These are phyloP conservation scores for Leptographium wingfieldii DNA, from an alignment of 2,329 filamentous ascomycete genomes.

Conservation along the genomic window DNA sequence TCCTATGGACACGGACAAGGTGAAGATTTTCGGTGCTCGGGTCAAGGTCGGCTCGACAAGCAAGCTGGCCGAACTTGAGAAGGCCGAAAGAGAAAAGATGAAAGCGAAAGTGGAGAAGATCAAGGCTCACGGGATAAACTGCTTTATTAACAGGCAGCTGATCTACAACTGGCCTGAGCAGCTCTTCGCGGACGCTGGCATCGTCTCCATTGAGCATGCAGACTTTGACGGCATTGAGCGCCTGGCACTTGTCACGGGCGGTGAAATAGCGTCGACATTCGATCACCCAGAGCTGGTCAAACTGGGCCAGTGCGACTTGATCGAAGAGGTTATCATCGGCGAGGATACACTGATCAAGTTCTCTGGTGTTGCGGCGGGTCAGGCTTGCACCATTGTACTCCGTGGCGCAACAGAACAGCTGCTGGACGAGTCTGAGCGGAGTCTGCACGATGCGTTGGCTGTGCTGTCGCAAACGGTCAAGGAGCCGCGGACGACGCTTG, in stretches of 20 bases:
- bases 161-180: slow-evolving; percentile 99
- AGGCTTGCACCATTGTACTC: slow-evolving; percentile 93
- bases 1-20: slow-evolving; percentile 98
- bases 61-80: slow-evolving; percentile 95
- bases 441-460: slow-evolving; percentile 87
- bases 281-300: slow-evolving; percentile 97
- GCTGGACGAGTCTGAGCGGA: slow-evolving; percentile 91
- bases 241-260: slow-evolving; percentile 85
- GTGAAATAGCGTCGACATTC: slow-evolving; percentile 95
- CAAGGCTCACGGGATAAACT: slow-evolving; percentile 98
- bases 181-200: slow-evolving; percentile 92
- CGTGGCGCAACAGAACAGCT: slow-evolving; percentile 94
- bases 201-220: slow-evolving; percentile 96
- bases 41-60: slow-evolving; percentile 95
- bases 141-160: slow-evolving; percentile 97
- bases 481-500: slow-evolving; percentile 86
- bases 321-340: slow-evolving; percentile 96
- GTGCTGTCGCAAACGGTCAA: slow-evolving; percentile 94
- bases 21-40: slow-evolving; percentile 97
- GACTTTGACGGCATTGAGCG: slow-evolving; percentile 98
- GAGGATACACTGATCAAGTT: slow-evolving; percentile 97
- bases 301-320: slow-evolving; percentile 85
- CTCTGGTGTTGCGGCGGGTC: slow-evolving; percentile 83
- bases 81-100: slow-evolving; percentile 99
- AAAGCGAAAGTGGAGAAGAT: slow-evolving; percentile 98